A percentile compares a stretch with the other conserved stretches of the same genome.
phyloP scores from a whole-genome alignment of 371 early-diverging fungal genomes.

The Paraphysoderma sedebokerense region DNA sequence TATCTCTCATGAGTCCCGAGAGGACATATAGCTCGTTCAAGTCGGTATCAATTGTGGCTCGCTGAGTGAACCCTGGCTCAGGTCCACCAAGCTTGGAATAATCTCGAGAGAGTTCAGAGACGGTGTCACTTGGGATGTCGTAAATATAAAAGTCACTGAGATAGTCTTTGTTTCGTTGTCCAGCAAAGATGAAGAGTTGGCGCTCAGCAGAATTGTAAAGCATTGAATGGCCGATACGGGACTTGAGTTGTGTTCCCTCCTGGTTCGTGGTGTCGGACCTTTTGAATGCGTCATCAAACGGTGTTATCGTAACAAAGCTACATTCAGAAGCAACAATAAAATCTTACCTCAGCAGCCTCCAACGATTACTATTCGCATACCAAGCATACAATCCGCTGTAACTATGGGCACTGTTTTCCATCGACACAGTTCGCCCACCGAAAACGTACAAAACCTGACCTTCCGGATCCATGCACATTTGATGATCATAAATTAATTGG shows the following conservation, averaged over 20 bases:
- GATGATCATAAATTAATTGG: constrained; percentile 78
- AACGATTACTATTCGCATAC: constrained; percentile 34
- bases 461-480: constrained; percentile 73
- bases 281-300: constrained; percentile 5
- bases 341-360: constrained; percentile 47
- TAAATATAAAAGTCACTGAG: constrained; percentile 60
- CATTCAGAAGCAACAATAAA: constrained; percentile 3
- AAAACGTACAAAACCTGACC: constrained; percentile 61
- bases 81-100: constrained; percentile 49
- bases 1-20: constrained; percentile 9
- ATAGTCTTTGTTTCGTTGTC: constrained; percentile 61
- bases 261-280: not conserved
- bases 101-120: constrained; percentile 50
- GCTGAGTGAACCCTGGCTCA: constrained; percentile 65
- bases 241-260: constrained; percentile 27
- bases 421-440: constrained; percentile 62
- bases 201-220: constrained; percentile 49
- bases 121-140: constrained; percentile 49
- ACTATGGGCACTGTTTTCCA: constrained; percentile 32
- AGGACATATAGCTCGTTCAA: constrained; percentile 43
- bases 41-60: constrained; percentile 58
- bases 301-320: constrained; percentile 1
- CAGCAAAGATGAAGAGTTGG: constrained; percentile 72
- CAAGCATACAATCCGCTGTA: constrained; percentile 79
- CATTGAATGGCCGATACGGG: constrained; percentile 83